phyloP scores from a whole-genome alignment of 1,139 yeast species.

The Geotrichum fermentans region DNA sequence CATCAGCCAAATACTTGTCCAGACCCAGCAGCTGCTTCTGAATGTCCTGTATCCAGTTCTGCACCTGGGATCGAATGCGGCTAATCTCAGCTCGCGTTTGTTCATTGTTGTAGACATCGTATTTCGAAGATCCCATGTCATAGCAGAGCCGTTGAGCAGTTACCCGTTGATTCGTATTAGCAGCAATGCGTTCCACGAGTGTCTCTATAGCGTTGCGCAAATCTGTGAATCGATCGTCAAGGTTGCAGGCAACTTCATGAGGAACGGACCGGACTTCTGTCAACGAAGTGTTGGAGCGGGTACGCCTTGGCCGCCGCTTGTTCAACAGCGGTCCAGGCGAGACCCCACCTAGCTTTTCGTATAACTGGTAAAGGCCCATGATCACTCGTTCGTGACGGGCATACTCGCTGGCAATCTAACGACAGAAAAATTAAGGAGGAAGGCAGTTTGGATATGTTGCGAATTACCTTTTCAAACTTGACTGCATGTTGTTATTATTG shows the following conservation, averaged over 20 bases:
- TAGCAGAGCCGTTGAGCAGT: constrained; percentile 10
- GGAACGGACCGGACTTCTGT: not conserved
- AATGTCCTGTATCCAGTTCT: not conserved
- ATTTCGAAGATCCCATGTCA: constrained; percentile 1
- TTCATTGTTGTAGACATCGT: constrained; percentile 10
- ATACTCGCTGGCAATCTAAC: not conserved
- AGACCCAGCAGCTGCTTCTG: constrained; percentile 2
- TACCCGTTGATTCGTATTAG: constrained; percentile 4
- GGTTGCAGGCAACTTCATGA: not conserved
- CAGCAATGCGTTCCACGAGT: constrained; percentile 3
- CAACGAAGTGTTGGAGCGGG: too few species aligned
- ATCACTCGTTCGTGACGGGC: not conserved
- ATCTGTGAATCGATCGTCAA: constrained; percentile 1
- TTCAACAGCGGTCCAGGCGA: not conserved
- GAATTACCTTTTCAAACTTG: too few species aligned
- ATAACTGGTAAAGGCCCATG: constrained; percentile 4
- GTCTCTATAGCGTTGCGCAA: not conserved
- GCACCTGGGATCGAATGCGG: not conserved
- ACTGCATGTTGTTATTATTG: too few species aligned
- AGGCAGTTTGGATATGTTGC: too few species aligned
- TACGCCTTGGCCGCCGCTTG: too few species aligned
- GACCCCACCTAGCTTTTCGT: constrained; percentile 2
- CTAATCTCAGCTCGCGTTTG: constrained; percentile 2
- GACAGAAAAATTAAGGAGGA: not conserved
- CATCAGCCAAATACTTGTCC: constrained; percentile 3